These are phyloP conservation scores for Zasmidium cellare DNA, from an alignment of 2,329 filamentous ascomycete species.

Conservation along the genomic window DNA sequence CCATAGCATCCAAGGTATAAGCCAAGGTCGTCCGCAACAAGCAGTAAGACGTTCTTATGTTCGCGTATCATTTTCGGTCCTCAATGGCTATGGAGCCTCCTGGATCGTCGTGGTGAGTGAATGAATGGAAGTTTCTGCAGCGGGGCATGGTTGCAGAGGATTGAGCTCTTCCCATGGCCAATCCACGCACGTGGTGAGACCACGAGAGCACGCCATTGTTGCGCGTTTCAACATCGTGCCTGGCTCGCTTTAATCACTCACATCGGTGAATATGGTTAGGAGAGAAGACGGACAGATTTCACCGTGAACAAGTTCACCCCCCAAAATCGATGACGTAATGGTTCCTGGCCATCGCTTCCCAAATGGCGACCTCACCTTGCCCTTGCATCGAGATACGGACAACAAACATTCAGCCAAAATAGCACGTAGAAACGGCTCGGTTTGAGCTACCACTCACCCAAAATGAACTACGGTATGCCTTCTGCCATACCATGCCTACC, in stretches of 20 bases:
- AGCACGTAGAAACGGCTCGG: not conserved
- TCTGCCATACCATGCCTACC: not conserved
- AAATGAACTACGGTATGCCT: constrained; percentile 27
- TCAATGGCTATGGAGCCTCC: too few relatives aligned
- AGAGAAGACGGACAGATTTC: too few relatives aligned
- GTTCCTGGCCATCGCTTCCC: not conserved
- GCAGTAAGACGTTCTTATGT: constrained; percentile 34
- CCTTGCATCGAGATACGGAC: not conserved
- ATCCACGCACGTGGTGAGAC: too few relatives aligned
- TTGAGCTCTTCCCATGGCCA: too few relatives aligned
- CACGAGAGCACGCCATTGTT: too few relatives aligned
- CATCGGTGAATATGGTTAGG: too few relatives aligned
- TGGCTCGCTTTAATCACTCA: too few relatives aligned
- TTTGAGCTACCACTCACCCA: not conserved
- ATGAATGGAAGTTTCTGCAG: too few relatives aligned
- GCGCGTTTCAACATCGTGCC: too few relatives aligned
- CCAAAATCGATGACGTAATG: not conserved
- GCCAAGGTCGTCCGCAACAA: constrained; percentile 48
- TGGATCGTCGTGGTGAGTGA: too few relatives aligned
- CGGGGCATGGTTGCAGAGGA: too few relatives aligned
- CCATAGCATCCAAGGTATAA: constrained; percentile 41
- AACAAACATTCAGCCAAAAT: not conserved
- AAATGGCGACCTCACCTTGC: not conserved
- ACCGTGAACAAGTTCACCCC: not conserved
- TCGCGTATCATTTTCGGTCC: not conserved